Percentiles rank a stretch among this genome's conserved stretches.
phyloP scores from a whole-genome alignment of 2,329 filamentous ascomycete genomes.

The Aspergillus sp. region DNA sequence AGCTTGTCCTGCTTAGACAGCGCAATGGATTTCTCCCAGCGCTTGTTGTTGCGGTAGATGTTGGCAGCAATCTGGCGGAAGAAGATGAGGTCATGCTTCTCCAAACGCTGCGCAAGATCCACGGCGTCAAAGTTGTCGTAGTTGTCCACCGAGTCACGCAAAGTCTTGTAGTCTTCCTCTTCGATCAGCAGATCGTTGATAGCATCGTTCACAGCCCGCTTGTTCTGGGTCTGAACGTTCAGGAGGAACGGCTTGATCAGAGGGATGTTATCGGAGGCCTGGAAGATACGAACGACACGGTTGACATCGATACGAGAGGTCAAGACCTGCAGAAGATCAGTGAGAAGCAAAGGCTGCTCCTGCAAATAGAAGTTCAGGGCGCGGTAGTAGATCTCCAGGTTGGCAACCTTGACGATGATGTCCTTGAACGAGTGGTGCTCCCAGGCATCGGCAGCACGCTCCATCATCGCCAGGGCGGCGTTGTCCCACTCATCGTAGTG shows the following conservation, averaged over 20 bases:
- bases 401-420: constrained; percentile 94
- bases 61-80: constrained; percentile 98
- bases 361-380: constrained; percentile 96
- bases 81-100: constrained; percentile 98
- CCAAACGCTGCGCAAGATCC: constrained; percentile 84
- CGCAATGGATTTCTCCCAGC: constrained; percentile 98
- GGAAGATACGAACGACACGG: constrained; percentile 98
- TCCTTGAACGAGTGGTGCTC: constrained; percentile 99
- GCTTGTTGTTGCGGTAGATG: constrained; percentile 99
- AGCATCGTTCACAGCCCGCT: constrained; percentile 95
- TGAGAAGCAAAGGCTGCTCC: constrained; percentile 91
- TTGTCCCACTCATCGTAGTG: constrained; percentile 99
- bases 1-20: constrained; percentile 99
- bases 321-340: constrained; percentile 88
- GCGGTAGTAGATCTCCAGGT: constrained; percentile 98
- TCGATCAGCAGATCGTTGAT: constrained; percentile 98
- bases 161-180: constrained; percentile 98
- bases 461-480: constrained; percentile 94
- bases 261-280: constrained; percentile 96
- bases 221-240: constrained; percentile 95
- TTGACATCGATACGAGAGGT: constrained; percentile 97
- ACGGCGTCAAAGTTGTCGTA: constrained; percentile 99
- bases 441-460: constrained; percentile 95
- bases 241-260: constrained; percentile 98
- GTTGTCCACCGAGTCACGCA: constrained; percentile 95